Conservation (phyloP, 306 rosid genomes). For the Prosopis cineraria region DNA sequence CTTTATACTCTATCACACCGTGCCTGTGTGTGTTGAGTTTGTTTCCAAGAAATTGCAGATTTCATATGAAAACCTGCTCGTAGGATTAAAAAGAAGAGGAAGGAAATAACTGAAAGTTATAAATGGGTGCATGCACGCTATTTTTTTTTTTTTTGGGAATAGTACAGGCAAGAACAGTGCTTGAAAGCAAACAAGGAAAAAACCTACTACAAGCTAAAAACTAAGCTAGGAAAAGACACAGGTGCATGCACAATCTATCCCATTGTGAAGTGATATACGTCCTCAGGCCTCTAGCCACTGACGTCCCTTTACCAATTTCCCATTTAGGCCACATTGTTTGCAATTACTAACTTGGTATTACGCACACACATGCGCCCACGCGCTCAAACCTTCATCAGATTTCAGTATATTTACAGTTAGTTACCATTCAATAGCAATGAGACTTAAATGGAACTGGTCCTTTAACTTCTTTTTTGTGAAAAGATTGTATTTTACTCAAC, state of each 20-base stretch:
- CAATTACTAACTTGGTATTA: neutral
- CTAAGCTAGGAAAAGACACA: too few relatives aligned
- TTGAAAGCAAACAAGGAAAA: too few relatives aligned
- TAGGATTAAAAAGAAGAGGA: neutral
- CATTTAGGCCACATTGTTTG: neutral
- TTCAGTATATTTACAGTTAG: too few relatives aligned
- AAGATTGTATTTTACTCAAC: neutral
- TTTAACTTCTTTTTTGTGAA: neutral
- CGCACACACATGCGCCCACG: neutral
- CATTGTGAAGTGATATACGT: neutral
- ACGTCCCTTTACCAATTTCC: neutral
- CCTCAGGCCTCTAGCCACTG: neutral
- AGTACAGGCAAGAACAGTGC: too few relatives aligned
- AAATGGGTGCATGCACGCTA: too few relatives aligned
- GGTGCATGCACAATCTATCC: too few relatives aligned
- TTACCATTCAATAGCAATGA: too few relatives aligned
- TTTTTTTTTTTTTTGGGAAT: too few relatives aligned
- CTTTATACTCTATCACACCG: conserved; percentile 32
- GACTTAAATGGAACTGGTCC: too few relatives aligned
- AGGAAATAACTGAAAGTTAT: neutral
- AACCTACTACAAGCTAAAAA: too few relatives aligned
- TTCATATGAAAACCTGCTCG: neutral
- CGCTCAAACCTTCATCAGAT: neutral
- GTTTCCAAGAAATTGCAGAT: neutral
- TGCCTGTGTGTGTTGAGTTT: neutral